Conservation (phyloP, 2,329 filamentous ascomycete genomes). For the Calonectria fujianensis region DNA sequence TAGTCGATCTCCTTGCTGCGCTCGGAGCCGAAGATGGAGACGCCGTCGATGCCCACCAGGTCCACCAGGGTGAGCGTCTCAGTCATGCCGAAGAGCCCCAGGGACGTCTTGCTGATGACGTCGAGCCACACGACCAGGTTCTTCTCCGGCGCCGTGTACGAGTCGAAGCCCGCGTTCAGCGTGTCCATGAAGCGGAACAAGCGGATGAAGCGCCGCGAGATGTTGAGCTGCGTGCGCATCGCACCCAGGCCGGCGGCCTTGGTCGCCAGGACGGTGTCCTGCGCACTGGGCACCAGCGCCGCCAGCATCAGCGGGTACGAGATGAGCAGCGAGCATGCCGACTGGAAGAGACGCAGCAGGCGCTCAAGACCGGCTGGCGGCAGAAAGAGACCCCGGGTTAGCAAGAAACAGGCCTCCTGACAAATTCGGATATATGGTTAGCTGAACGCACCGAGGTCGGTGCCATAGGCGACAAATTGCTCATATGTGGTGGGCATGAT, state of each 20-base stretch:
- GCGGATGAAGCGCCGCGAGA: conserved; percentile 78
- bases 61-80: conserved; percentile 79
- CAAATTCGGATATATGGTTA: neutral
- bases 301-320: conserved; percentile 65
- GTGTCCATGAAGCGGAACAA: conserved; percentile 80
- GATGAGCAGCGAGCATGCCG: conserved; percentile 68
- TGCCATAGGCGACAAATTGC: conserved; percentile 66
- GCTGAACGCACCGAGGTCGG: conserved; percentile 65
- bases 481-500: conserved; percentile 56
- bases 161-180: conserved; percentile 70
- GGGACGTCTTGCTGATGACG: conserved; percentile 73
- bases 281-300: conserved; percentile 54
- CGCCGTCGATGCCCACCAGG: conserved; percentile 63
- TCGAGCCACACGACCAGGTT: conserved; percentile 69
- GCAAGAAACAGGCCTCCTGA: neutral
- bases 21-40: conserved; percentile 72
- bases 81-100: conserved; percentile 80
- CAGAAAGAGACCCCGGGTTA: neutral
- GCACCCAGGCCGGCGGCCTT: conserved; percentile 58
- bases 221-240: conserved; percentile 65
- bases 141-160: conserved; percentile 59
- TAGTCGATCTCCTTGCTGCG: conserved; percentile 68
- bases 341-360: conserved; percentile 74
- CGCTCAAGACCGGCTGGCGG: conserved; percentile 76
- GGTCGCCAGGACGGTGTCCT: conserved; percentile 49